Evolutionary conservation across 371 early-diverging fungal species (phyloP).

Genomic region (Mycotypha africana): DNA sequence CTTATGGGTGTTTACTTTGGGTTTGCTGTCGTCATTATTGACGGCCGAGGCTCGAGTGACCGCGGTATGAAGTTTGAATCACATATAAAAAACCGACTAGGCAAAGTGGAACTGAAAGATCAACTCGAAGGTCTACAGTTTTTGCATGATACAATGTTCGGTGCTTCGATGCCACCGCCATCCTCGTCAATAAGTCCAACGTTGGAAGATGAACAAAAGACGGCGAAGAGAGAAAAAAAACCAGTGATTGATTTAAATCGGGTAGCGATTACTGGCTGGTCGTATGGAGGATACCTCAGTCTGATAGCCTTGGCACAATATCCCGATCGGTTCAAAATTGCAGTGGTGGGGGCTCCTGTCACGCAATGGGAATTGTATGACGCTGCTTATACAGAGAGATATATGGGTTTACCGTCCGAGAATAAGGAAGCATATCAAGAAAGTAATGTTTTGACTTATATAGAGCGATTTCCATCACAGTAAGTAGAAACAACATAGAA

Average conservation of each 20-base stretch:
- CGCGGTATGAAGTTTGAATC: constrained; percentile 69
- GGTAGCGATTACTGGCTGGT: constrained; percentile 68
- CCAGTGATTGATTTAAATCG: constrained; percentile 53
- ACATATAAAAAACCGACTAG: constrained; percentile 46
- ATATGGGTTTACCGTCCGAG: constrained; percentile 59
- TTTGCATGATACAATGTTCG: constrained; percentile 43
- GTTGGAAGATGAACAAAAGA: too few relatives aligned
- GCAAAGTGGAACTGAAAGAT: constrained; percentile 64
- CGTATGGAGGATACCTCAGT: constrained; percentile 74
- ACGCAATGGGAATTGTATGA: constrained; percentile 72
- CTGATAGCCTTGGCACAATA: constrained; percentile 65
- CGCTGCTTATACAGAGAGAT: constrained; percentile 77
- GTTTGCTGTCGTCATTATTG: constrained; percentile 68
- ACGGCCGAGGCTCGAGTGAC: constrained; percentile 70
- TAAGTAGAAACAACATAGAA: background rate
- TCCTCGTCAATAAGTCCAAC: too few relatives aligned
- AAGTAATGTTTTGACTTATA: constrained; percentile 51
- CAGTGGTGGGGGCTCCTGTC: constrained; percentile 79
- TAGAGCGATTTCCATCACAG: constrained; percentile 55
- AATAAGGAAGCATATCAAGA: constrained; percentile 46
- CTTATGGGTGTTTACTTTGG: constrained; percentile 61
- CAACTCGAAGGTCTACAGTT: constrained; percentile 62
- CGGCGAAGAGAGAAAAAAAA: constrained; percentile 4
- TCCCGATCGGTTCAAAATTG: constrained; percentile 60
- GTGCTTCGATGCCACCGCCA: too few relatives aligned